These are phyloP conservation scores for Acer saccharum DNA, from an alignment of 345 rosid species.

Conservation along the genomic window DNA sequence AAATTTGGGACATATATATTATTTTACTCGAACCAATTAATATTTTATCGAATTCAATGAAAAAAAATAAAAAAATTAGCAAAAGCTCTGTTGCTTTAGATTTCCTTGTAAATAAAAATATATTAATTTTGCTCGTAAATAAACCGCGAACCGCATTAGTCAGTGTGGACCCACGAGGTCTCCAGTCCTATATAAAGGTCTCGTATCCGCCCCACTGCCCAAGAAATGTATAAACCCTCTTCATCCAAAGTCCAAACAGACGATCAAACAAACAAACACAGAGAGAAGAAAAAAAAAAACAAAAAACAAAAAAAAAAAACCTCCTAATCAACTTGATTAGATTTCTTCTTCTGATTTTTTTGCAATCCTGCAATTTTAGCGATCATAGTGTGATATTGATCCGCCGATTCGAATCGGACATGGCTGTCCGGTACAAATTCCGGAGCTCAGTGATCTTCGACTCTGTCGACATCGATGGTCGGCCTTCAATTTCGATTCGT, in stretches of 20 bases:
- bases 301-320: too few species aligned
- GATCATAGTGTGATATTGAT: background rate
- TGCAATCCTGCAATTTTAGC: background rate
- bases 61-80: too few species aligned
- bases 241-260: background rate
- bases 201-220: background rate
- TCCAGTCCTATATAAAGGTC: background rate
- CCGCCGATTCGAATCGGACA: slow-evolving; percentile 22
- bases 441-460: slow-evolving; percentile 40
- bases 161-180: background rate
- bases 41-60: too few species aligned
- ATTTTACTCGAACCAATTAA: background rate
- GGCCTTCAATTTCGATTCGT: slow-evolving; percentile 38
- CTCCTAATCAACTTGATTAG: background rate
- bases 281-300: too few species aligned
- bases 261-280: background rate
- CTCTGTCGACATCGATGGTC: slow-evolving; percentile 39
- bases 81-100: background rate
- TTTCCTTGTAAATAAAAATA: too few species aligned
- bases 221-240: background rate
- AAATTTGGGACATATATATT: background rate
- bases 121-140: background rate
- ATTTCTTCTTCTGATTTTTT: background rate
- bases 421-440: slow-evolving; percentile 47
- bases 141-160: background rate